phyloP scores from a whole-genome alignment of 139 green algal genomes.

The Micractinium conductrix region DNA sequence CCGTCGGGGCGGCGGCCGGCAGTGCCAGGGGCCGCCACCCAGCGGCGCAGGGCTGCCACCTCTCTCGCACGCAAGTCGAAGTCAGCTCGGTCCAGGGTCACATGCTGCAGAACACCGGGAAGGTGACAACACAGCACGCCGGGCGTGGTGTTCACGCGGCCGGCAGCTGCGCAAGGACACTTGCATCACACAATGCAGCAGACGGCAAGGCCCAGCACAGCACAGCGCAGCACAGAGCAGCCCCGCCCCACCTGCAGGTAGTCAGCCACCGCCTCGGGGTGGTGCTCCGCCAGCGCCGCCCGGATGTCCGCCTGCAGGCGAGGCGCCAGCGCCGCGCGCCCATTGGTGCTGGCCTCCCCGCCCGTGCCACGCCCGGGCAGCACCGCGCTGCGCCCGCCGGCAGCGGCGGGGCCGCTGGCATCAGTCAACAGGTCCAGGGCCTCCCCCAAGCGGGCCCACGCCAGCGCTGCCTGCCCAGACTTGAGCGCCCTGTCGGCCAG shows the following conservation, averaged over 20 bases:
- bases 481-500: constrained; percentile 53
- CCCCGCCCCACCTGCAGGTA: constrained; percentile 25
- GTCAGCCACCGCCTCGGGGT: constrained; percentile 56
- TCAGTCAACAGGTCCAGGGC: constrained; percentile 57
- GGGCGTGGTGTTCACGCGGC: no score
- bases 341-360: neutral
- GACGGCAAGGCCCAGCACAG: neutral
- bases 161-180: neutral
- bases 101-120: neutral
- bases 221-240: no score
- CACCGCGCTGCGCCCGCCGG: neutral
- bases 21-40: constrained; percentile 46
- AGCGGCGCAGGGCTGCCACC: constrained; percentile 7
- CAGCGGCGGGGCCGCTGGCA: constrained; percentile 9
- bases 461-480: constrained; percentile 23
- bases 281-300: constrained; percentile 51
- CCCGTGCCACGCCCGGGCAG: neutral
- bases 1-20: constrained; percentile 7
- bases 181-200: neutral
- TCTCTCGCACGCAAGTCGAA: constrained; percentile 3
- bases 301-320: constrained; percentile 59
- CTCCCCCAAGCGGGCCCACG: constrained; percentile 61
- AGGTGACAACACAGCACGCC: neutral
- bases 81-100: constrained; percentile 4
- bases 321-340: constrained; percentile 45